phyloP scores from a whole-genome alignment of 345 rosid genomes.

The Cochlearia excelsa region DNA sequence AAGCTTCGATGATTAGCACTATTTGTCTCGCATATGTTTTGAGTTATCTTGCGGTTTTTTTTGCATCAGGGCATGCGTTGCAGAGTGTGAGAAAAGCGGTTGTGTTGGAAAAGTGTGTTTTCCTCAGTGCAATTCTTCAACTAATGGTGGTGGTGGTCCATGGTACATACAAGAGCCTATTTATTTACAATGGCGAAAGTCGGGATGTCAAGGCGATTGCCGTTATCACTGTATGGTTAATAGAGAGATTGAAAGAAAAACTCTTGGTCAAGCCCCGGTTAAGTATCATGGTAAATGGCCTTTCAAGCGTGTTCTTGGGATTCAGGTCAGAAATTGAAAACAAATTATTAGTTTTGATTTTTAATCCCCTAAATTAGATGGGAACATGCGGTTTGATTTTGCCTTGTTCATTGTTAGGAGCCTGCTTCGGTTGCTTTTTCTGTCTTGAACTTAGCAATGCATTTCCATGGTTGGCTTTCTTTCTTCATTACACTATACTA shows the following conservation, averaged over 20 bases:
- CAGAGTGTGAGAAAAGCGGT: slow-evolving; percentile 57
- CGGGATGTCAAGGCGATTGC: slow-evolving; percentile 76
- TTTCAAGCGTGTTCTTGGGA: slow-evolving; percentile 61
- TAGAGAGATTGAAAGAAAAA: slow-evolving; percentile 54
- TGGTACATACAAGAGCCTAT: slow-evolving; percentile 74
- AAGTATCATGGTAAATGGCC: slow-evolving; percentile 93
- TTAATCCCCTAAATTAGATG: slow-evolving; percentile 5
- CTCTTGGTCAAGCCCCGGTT: slow-evolving; percentile 48
- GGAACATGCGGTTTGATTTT: slow-evolving; percentile 9
- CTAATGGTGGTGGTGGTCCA: slow-evolving; percentile 44
- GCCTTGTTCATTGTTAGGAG: slow-evolving; percentile 41
- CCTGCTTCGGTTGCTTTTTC: slow-evolving; percentile 74
- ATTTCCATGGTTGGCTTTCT: slow-evolving; percentile 78
- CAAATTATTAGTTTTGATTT: background rate
- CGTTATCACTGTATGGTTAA: slow-evolving; percentile 68
- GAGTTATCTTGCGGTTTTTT: slow-evolving; percentile 1
- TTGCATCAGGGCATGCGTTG: slow-evolving; percentile 50
- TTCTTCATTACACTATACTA: slow-evolving; percentile 62
- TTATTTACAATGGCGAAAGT: slow-evolving; percentile 61
- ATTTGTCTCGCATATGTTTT: background rate
- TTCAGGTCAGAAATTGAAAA: slow-evolving; percentile 47
- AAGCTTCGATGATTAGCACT: background rate
- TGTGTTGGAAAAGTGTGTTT: slow-evolving; percentile 62
- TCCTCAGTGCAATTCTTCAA: slow-evolving; percentile 59
- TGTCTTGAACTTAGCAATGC: slow-evolving; percentile 68